Evolutionary conservation across 1,284 basidiomycete genomes (phyloP), one percentile per base, ranked within the genome.

Genomic region (Marasmius fiardii): DNA sequence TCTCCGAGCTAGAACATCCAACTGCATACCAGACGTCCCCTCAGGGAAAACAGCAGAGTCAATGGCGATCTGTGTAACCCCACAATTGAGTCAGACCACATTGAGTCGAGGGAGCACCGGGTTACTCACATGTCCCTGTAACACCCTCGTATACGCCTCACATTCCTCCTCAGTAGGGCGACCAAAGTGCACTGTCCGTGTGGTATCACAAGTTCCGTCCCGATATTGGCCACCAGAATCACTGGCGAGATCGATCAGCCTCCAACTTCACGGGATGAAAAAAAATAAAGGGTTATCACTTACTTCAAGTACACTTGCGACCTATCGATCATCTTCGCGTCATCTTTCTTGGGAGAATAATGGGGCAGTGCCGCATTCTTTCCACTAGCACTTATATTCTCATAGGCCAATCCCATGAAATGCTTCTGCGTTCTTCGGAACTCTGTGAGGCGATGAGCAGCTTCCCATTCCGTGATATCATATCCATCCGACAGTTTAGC

Each of bases 301-400:
- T 66, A 93, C 90, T 95, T 98, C 53, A 98, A 80, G 71, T 97
- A 99, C 4, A 95, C 90, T 1, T 85, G 81, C 6, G 88, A 80
- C 35, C 83, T 76, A 61, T 90, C 86, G 64, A 99, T 93, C 68
- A 88, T 77, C 34, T 75, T 72, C 28, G 91, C 90, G 18, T 76
- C 79, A n/a, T 76, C 69, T 65, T 89, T 86, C 56, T 83, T 81
- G 0, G 97, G 94, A 0, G 82, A 79, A 72, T 99, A 99, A 73
- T 99, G 96, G 3, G 96, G 94, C 35, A 96, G 75, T 21, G 96
- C 96, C 43, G 91, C 94, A 67, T 99, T 97, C 1, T 92, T 80
- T 0, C 95, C 96, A 33, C 83, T 86, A 0, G 92, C 95, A 24
- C 92, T 94, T 61, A 98, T 98, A 58, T 93, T 95, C 65, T 93